Percentiles rank a stretch among this genome's conserved stretches.
Evolutionary conservation across 2,329 filamentous ascomycete genomes (phyloP).

Genomic region (Colletotrichum liaoningense): DNA sequence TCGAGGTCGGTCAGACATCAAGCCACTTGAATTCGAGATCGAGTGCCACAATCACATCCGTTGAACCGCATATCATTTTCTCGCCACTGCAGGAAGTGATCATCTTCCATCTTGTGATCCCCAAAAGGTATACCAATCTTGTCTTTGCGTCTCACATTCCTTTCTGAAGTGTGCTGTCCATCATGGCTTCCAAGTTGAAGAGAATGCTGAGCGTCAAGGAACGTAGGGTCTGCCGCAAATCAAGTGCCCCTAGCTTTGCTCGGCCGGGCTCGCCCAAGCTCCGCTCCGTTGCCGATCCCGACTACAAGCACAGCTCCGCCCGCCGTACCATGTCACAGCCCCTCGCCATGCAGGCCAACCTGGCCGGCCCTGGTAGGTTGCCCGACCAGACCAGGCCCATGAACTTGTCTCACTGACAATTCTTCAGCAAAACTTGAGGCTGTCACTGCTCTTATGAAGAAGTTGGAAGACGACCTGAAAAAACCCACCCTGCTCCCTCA

Average conservation of each 20-base stretch:
- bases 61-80: not conserved
- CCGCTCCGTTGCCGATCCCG: not conserved
- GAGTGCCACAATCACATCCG: conserved; percentile 18
- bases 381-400: not conserved
- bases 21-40: conserved; percentile 21
- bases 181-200: conserved; percentile 17
- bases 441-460: conserved; percentile 72
- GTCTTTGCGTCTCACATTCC: not conserved
- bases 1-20: conserved; percentile 13
- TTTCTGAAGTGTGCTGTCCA: not conserved
- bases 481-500: conserved; percentile 63
- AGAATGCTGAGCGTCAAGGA: conserved; percentile 24
- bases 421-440: conserved; percentile 73
- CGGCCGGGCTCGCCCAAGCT: not conserved
- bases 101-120: not conserved
- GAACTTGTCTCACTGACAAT: conserved; percentile 30
- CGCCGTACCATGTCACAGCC: conserved; percentile 25
- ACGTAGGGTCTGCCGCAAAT: not conserved
- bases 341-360: conserved; percentile 22
- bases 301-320: not conserved
- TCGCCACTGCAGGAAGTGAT: not conserved
- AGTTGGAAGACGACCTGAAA: conserved; percentile 71
- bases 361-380: conserved; percentile 23
- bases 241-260: not conserved
- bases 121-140: conserved; percentile 5